Conservation (phyloP, 345 rosid species). For the thale cress (Arabidopsis thaliana) region TAIR10.1 NC_003070.9:8413001-8413500, state of each 20-base stretch:
- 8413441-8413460: slow-evolving; percentile 94
- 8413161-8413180: slow-evolving; percentile 64
- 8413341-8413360: slow-evolving; percentile 75
- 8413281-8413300: slow-evolving; percentile 91
- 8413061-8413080: slow-evolving; percentile 97
- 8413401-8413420: background rate
- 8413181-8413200: slow-evolving; percentile 88
- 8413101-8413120: slow-evolving; percentile 51
- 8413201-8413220: slow-evolving; percentile 82
- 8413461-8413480: slow-evolving; percentile 89
- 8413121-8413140: background rate
- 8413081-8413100: slow-evolving; percentile 96
- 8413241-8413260: slow-evolving; percentile 97
- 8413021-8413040: slow-evolving; percentile 82
- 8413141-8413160: background rate
- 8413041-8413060: slow-evolving; percentile 75
- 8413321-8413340: slow-evolving; percentile 88
- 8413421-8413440: slow-evolving; percentile 51
- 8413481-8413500: slow-evolving; percentile 85
- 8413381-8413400: background rate
- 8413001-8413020: slow-evolving; percentile 76
- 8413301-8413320: slow-evolving; percentile 67
- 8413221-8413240: slow-evolving; percentile 95
- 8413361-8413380: background rate
- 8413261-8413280: slow-evolving; percentile 92